A percentile compares a stretch with the other conserved stretches of the same genome.
Conservation (phyloP, 129 eudicot genomes). For the Apium graveolens region DNA sequence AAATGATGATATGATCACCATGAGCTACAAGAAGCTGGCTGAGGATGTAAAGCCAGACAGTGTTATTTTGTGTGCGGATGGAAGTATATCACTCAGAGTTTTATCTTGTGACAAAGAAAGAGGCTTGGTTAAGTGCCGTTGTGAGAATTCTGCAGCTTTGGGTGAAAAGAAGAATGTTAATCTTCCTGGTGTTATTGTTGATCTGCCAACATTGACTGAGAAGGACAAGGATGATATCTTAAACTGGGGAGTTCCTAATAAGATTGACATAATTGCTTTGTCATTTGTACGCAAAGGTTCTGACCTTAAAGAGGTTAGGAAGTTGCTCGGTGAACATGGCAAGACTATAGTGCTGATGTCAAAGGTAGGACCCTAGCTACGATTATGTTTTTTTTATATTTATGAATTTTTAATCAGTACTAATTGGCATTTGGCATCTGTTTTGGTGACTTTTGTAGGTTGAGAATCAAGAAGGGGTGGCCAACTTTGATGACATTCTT, state of each 20-base stretch:
- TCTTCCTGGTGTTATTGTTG: conserved; percentile 60
- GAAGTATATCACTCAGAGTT: conserved; percentile 41
- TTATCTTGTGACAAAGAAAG: conserved; percentile 42
- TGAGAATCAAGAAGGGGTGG: conserved; percentile 77
- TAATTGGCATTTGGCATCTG: neutral
- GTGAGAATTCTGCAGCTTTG: conserved; percentile 54
- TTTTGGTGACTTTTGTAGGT: conserved; percentile 30
- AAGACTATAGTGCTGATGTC: conserved; percentile 65
- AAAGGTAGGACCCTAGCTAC: conserved; percentile 32
- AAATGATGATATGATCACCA: conserved; percentile 35
- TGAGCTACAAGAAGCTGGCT: conserved; percentile 63
- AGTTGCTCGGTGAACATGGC: conserved; percentile 52
- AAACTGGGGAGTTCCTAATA: conserved; percentile 68
- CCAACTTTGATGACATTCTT: conserved; percentile 59
- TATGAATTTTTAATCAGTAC: neutral
- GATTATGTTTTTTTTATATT: neutral
- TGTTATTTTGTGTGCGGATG: conserved; percentile 50
- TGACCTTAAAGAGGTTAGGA: conserved; percentile 54
- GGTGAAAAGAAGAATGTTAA: conserved; percentile 56
- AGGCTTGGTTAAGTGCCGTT: conserved; percentile 44
- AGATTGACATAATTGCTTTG: conserved; percentile 66
- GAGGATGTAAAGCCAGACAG: conserved; percentile 43
- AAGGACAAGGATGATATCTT: conserved; percentile 70
- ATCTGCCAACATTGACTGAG: conserved; percentile 69
- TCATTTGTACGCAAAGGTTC: conserved; percentile 80